Evolutionary conservation across 495 filamentous ascomycete genomes (phyloP).

Genomic region (Aspergillus cavernicola): DNA sequence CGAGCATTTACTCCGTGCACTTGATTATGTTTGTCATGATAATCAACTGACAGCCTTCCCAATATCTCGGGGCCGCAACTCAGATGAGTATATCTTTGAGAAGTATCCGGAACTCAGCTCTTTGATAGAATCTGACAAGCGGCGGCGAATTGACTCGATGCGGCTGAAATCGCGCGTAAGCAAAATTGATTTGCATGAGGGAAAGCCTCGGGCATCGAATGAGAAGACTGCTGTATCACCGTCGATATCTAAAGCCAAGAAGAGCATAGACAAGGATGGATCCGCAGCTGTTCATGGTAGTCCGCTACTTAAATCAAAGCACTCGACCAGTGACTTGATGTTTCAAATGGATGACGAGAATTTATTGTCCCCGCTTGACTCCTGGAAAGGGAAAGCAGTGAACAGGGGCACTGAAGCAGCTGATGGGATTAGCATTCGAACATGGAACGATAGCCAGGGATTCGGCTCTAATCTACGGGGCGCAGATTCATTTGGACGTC

Average conservation of each 20-base stretch:
- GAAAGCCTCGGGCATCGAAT: slow-evolving; percentile 40
- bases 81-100: slow-evolving; percentile 65
- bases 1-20: slow-evolving; percentile 69
- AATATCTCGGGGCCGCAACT: slow-evolving; percentile 68
- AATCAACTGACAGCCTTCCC: slow-evolving; percentile 77
- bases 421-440: slow-evolving; percentile 16
- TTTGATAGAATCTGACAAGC: slow-evolving; percentile 49
- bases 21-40: slow-evolving; percentile 72
- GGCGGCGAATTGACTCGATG: slow-evolving; percentile 56
- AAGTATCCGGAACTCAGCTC: slow-evolving; percentile 63
- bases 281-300: slow-evolving; percentile 41
- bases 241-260: slow-evolving; percentile 49
- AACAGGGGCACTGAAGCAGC: slow-evolving; percentile 20
- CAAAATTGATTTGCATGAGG: slow-evolving; percentile 55
- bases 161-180: slow-evolving; percentile 54
- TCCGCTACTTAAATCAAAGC: slow-evolving; percentile 61
- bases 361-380: slow-evolving; percentile 23
- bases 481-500: slow-evolving; percentile 26
- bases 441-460: slow-evolving; percentile 28
- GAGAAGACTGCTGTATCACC: slow-evolving; percentile 52
- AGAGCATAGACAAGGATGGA: slow-evolving; percentile 41
- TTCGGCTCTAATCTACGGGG: slow-evolving; percentile 30
- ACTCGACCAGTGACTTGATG: slow-evolving; percentile 72
- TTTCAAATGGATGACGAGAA: slow-evolving; percentile 92
- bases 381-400: slow-evolving; percentile 30